Conservation (phyloP, 768 basidiomycete genomes). For the Boletus tomentosulus region DNA sequence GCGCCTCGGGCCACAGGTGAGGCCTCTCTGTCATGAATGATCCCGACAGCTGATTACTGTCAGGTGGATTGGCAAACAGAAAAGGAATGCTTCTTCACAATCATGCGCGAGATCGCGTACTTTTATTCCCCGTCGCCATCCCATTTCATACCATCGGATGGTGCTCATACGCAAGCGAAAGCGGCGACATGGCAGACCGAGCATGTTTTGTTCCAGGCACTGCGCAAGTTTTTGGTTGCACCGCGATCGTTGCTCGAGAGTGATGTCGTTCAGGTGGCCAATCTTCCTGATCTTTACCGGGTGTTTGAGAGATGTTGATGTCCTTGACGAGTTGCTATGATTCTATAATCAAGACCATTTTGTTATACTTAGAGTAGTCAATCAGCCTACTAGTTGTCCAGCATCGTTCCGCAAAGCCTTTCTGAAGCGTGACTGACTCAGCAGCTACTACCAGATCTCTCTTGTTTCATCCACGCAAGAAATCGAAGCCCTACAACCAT, state of each 20-base stretch:
- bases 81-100: slow-evolving; percentile 76
- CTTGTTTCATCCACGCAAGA: too few species aligned
- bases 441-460: too few species aligned
- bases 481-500: too few species aligned
- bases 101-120: slow-evolving; percentile 85
- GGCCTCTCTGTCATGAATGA: neutral
- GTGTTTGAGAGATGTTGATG: slow-evolving; percentile 91
- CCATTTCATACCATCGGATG: slow-evolving; percentile 20
- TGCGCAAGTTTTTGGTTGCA: slow-evolving; percentile 70
- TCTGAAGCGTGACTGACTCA: too few species aligned
- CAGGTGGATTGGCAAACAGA: slow-evolving; percentile 91
- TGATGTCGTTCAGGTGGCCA: slow-evolving; percentile 86
- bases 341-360: neutral
- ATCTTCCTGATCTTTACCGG: slow-evolving; percentile 86
- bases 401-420: too few species aligned
- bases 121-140: slow-evolving; percentile 68
- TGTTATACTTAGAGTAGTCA: too few species aligned
- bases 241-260: slow-evolving; percentile 62
- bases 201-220: slow-evolving; percentile 84
- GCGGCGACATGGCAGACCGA: slow-evolving; percentile 84
- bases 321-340: slow-evolving; percentile 1
- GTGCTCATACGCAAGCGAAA: slow-evolving; percentile 40
- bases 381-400: too few species aligned
- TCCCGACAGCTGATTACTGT: neutral
- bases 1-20: slow-evolving; percentile 87